Conservation (phyloP, 2,329 filamentous ascomycete species). For the Pseudocercospora crystallina region DNA sequence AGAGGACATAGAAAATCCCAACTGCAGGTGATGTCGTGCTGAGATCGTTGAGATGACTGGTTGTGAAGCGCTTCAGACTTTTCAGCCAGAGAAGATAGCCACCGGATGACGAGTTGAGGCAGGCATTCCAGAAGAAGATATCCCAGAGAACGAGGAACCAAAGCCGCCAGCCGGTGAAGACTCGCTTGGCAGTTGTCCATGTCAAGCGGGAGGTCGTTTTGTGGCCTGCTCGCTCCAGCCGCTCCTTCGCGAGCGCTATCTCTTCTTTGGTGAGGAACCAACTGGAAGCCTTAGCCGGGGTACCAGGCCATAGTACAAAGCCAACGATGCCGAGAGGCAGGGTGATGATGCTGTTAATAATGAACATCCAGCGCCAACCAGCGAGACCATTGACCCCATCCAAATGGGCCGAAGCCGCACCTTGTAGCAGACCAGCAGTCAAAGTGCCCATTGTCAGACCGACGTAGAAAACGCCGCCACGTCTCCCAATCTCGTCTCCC, state of each 20-base stretch:
- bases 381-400: slow-evolving; percentile 46
- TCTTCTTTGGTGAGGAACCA: neutral
- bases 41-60: slow-evolving; percentile 52
- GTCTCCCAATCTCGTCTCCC: slow-evolving; percentile 34
- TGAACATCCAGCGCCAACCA: slow-evolving; percentile 57
- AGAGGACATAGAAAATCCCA: slow-evolving; percentile 57
- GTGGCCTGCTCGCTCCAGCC: slow-evolving; percentile 44
- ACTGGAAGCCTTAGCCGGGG: neutral
- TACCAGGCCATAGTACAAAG: slow-evolving; percentile 1
- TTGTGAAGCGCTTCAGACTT: slow-evolving; percentile 50
- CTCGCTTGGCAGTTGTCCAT: slow-evolving; percentile 29
- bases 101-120: slow-evolving; percentile 48
- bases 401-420: neutral
- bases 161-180: slow-evolving; percentile 48
- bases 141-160: slow-evolving; percentile 54
- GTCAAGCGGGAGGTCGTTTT: slow-evolving; percentile 27
- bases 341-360: slow-evolving; percentile 5
- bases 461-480: slow-evolving; percentile 55
- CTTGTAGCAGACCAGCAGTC: slow-evolving; percentile 51
- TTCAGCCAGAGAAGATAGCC: slow-evolving; percentile 61
- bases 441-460: slow-evolving; percentile 54
- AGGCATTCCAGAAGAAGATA: slow-evolving; percentile 58
- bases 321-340: neutral
- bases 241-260: slow-evolving; percentile 22
- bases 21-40: slow-evolving; percentile 55